Percentiles rank a stretch among this genome's conserved stretches.
Evolutionary conservation across 305 asterid species (phyloP).

Genomic region (Fraxinus nigra): DNA sequence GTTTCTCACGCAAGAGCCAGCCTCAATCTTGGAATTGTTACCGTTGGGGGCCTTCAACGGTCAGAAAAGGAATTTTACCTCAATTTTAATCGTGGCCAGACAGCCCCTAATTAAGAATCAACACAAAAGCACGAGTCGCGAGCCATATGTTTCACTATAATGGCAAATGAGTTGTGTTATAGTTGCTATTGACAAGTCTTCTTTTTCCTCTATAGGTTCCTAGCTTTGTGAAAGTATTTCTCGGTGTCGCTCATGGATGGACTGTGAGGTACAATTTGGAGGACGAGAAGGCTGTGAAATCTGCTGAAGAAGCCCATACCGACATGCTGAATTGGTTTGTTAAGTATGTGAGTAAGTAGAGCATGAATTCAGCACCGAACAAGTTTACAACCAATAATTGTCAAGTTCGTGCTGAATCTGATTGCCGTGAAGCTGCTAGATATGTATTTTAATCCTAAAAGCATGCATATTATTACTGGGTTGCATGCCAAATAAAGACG

Average conservation of each 20-base stretch:
- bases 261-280: constrained; percentile 42
- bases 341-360: constrained; percentile 34
- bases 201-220: constrained; percentile 26
- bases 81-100: no score
- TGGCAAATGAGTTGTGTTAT: not conserved
- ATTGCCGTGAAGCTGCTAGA: not conserved
- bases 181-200: not conserved
- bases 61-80: no score
- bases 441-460: not conserved
- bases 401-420: not conserved
- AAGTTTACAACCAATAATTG: not conserved
- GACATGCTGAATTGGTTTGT: constrained; percentile 50
- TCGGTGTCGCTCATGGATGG: constrained; percentile 52
- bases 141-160: not conserved
- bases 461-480: not conserved
- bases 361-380: not conserved
- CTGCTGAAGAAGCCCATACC: constrained; percentile 49
- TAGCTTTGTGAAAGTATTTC: constrained; percentile 44
- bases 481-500: not conserved
- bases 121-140: not conserved
- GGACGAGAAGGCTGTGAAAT: constrained; percentile 41
- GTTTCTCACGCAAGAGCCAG: no score
- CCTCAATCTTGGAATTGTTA: no score
- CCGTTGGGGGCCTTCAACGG: no score
- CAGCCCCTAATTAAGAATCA: not conserved